Conservation (phyloP, 495 filamentous ascomycete species). For the Evansstolkia leycettana region DNA sequence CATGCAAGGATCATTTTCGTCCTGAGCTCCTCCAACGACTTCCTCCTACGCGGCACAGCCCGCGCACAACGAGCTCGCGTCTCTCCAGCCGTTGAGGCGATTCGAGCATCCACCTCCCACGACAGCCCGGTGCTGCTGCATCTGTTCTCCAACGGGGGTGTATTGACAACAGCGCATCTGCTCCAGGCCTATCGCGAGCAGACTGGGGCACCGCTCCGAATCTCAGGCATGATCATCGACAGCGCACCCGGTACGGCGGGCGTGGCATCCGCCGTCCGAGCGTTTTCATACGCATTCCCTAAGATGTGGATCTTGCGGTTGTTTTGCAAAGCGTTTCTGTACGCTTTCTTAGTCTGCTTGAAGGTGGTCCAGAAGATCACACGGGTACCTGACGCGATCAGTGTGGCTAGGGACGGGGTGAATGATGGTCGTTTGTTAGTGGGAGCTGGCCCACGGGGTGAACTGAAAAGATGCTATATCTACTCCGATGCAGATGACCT, state of each 20-base stretch:
- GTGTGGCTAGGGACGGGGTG: constrained; percentile 14
- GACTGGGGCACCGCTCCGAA: constrained; percentile 18
- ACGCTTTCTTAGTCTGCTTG: constrained; percentile 9
- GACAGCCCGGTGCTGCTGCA: constrained; percentile 24
- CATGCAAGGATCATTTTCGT: constrained; percentile 29
- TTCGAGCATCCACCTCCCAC: constrained; percentile 17
- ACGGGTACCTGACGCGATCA: constrained; percentile 13
- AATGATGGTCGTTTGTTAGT: constrained; percentile 19
- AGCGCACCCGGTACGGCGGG: constrained; percentile 29
- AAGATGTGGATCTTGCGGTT: constrained; percentile 18
- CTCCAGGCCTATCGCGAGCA: constrained; percentile 19
- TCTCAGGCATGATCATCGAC: constrained; percentile 27
- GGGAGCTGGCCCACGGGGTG: constrained; percentile 7
- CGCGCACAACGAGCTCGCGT: constrained; percentile 19
- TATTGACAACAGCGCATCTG: constrained; percentile 18
- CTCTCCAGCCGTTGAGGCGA: constrained; percentile 23
- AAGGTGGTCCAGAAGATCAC: constrained; percentile 7
- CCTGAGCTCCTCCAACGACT: constrained; percentile 23
- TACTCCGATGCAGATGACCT: constrained; percentile 34
- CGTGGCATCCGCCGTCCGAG: constrained; percentile 13
- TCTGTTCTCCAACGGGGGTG: constrained; percentile 34
- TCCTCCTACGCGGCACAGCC: constrained; percentile 17
- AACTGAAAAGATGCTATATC: constrained; percentile 25
- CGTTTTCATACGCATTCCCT: constrained; percentile 27
- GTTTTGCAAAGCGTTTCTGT: constrained; percentile 15